Base-by-base conservation (phyloP, 2,329 filamentous ascomycete species). In the Mycosphaerella arachidis region DNA sequence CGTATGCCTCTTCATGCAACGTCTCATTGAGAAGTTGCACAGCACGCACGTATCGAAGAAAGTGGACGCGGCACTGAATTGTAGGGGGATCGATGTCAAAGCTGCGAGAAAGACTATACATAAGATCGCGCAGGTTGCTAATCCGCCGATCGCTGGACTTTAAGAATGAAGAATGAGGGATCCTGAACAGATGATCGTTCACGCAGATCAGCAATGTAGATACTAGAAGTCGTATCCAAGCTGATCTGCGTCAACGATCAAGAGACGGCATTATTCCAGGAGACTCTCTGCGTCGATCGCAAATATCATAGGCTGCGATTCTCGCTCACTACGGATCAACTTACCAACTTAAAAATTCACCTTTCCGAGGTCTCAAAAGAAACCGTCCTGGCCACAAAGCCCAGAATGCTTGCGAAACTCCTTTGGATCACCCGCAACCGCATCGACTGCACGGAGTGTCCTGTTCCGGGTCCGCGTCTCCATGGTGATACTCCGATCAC, bases 1-100 rank as follows among this genome's bases (percentile, higher is more conserved):
- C 29, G 48, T 62, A 13, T 56, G 53, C 52, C 35, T 59, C 18
- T 62, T 58, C 53, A 62, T 59, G 60, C 60, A 59, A 46, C 48
- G 56, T 31, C 48, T 62, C 12, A 59, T 62, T 43, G 40, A 24
- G 18, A 62, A 62, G 35, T 48, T 62, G 46, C 53, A 56, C 30
- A 24, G 12, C 1, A 59, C 60, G 33, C 56, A 24, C 16, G 48
- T 50, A 8, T 56, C 60, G 35, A 37, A 59, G 56, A 62, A 62
- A 31, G 45, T 53, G 27, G 56, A 62, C 50, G 60, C 56, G 12
- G 48, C n/a, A 6, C 35, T 62, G 12, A n/a, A 37, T 29, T 46
- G 37, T 16, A 55, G 48, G 35, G 27, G 48, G n/a, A 48, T 62
- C 4, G 51, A 55, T 29, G 56, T 33, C 20, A 62, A 62, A 35